A percentile compares a stretch with the other conserved stretches of the same genome.
Evolutionary conservation across 305 asterid species (phyloP).

Genomic region (Solanum hybrid): DNA sequence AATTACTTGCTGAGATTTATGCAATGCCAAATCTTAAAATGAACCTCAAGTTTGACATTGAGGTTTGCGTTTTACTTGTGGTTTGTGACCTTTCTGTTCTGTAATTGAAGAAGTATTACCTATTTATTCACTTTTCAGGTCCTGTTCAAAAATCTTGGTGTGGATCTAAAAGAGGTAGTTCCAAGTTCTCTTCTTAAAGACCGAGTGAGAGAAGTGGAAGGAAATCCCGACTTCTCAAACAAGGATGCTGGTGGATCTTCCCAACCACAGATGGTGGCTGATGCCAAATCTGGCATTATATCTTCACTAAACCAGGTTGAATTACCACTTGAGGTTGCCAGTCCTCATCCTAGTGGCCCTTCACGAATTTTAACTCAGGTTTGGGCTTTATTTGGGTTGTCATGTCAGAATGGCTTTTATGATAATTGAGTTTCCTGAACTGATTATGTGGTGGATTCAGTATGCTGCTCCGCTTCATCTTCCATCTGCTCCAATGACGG

Average conservation of each 20-base stretch:
- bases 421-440: not conserved
- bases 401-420: not conserved
- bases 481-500: conserved; percentile 56
- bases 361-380: conserved; percentile 70
- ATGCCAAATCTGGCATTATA: conserved; percentile 59
- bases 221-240: conserved; percentile 94
- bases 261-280: conserved; percentile 55
- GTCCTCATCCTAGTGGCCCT: conserved; percentile 62
- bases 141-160: conserved; percentile 81
- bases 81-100: not conserved
- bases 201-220: conserved; percentile 77
- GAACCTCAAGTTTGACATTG: conserved; percentile 97
- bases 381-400: conserved; percentile 12
- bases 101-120: not conserved
- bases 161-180: conserved; percentile 78
- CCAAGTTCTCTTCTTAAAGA: conserved; percentile 87
- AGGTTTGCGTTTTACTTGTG: conserved; percentile 35
- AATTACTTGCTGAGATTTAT: conserved; percentile 85
- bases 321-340: conserved; percentile 52
- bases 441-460: conserved; percentile 34
- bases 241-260: conserved; percentile 70
- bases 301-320: conserved; percentile 70
- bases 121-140: conserved; percentile 42
- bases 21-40: conserved; percentile 95
- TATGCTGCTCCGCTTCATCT: conserved; percentile 62